A percentile compares a stretch with the other conserved stretches of the same genome.
Evolutionary conservation across 768 basidiomycete genomes (phyloP).

Genomic region (Mycena albidolilacea): DNA sequence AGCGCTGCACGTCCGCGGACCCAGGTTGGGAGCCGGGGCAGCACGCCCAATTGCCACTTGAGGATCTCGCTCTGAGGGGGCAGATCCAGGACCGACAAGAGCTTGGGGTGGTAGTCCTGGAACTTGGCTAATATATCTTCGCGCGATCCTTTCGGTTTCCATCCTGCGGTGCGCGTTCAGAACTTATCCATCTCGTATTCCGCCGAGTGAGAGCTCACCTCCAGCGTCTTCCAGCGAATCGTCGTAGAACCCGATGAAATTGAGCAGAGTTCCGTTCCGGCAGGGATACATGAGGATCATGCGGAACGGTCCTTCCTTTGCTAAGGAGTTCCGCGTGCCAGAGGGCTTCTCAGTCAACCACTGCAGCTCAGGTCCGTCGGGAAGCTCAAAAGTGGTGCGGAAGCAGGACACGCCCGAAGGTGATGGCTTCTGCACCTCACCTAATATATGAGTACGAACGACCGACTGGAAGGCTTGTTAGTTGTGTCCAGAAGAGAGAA

Average conservation of each 20-base stretch:
- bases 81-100: constrained; percentile 19
- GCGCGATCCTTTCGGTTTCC: constrained; percentile 6
- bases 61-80: constrained; percentile 15
- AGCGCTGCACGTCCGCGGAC: constrained; percentile 28
- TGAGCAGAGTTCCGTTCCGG: constrained; percentile 23
- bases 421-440: not conserved
- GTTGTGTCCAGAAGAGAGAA: not conserved
- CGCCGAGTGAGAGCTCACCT: not conserved
- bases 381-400: constrained; percentile 24
- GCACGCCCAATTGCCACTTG: constrained; percentile 24
- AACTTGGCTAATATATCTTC: constrained; percentile 14
- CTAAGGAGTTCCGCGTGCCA: constrained; percentile 6
- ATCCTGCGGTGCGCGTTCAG: not conserved
- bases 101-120: constrained; percentile 25
- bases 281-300: constrained; percentile 18
- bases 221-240: not conserved
- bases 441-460: constrained; percentile 14
- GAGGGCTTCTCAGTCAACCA: constrained; percentile 26
- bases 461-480: not conserved
- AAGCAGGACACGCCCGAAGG: constrained; percentile 26
- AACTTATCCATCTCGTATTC: not conserved
- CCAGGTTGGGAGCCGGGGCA: constrained; percentile 32
- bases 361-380: constrained; percentile 17
- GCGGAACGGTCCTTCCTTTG: constrained; percentile 18
- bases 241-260: constrained; percentile 20